Conservation (phyloP, 2,329 filamentous ascomycete genomes). For the Pestalotiopsis sp. region DNA sequence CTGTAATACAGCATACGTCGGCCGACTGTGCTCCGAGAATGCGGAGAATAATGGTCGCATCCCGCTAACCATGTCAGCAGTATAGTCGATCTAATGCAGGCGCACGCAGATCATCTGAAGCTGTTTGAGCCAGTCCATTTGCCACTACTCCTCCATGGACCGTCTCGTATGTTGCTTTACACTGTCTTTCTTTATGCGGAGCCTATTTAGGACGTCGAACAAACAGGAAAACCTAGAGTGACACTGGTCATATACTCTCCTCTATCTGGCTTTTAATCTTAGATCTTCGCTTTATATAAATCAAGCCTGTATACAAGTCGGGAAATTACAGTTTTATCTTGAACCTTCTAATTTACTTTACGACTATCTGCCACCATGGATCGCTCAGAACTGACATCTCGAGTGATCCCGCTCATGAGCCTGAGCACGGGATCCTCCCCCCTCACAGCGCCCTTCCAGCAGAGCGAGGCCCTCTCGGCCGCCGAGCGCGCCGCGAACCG, state of each 20-base stretch:
- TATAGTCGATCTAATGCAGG: neutral
- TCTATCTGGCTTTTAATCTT: too few species aligned
- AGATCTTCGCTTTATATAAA: too few species aligned
- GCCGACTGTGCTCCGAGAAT: neutral
- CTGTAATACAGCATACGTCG: neutral
- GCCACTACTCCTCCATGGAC: neutral
- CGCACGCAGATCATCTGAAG: neutral
- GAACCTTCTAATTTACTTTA: neutral
- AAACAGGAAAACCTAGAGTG: too few species aligned
- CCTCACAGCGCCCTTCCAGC: constrained; percentile 8
- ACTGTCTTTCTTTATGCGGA: neutral
- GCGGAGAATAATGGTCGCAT: neutral
- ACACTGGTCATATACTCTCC: too few species aligned
- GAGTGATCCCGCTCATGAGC: constrained; percentile 14
- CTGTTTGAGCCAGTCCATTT: neutral
- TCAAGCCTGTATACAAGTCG: neutral
- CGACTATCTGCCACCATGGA: neutral
- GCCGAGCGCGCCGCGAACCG: constrained; percentile 22
- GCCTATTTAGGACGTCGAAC: neutral
- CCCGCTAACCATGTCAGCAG: neutral
- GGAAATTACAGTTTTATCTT: neutral
- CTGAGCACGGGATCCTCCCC: constrained; percentile 12
- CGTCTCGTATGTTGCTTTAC: neutral
- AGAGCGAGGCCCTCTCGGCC: neutral
- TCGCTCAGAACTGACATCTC: constrained; percentile 12